Evolutionary conservation across 225 moss, liverwort and hornwort species (phyloP), one percentile per base, ranked within the genome.

Genomic region (Pseudoscleropodium purum): DNA sequence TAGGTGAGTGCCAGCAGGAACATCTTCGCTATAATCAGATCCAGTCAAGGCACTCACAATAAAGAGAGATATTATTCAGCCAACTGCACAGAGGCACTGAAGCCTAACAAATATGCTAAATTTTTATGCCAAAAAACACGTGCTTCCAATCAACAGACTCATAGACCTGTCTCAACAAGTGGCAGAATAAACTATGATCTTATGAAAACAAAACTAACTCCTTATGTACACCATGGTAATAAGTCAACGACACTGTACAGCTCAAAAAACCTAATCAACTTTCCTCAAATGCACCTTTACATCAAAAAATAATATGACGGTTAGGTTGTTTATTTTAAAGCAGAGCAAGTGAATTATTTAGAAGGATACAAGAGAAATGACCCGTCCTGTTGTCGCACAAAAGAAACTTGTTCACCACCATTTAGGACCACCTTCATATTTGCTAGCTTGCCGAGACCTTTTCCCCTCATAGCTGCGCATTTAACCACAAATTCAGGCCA

Each of bases 291-390:
- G 36, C 73, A 90, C 31, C 45, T 80, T 19, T 31, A 62, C 49
- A 49, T 87, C 57, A 87, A 79, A 87, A 79, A 30, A 54, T 3
- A 33, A 75, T 33, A 65, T 64, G 49, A n/a, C 12, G n/a, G 27
- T 61, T 62, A 73, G 57, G 45, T 73, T 47, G 29, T 75, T 54
- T 54, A 5, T 54, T 54, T 81, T 75, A 31, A 63, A 47, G 51
- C 36, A 36, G 74, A 27, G 54, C 63, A 78, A 70, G 26, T 47
- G 24, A 63, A 87, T 56, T 47, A 65, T 51, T 34, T 41, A 23
- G 45, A 67, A 91, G 89, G 91, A 90, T 97, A 96, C 96, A 99
- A 96, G 65, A 92, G n/a, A 87, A 99, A 99, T 85, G 96, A 94
- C 67, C 97, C 97, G 82, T 97, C 97, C 72, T 89, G 89, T 73